Base-by-base conservation (phyloP, 495 filamentous ascomycete genomes). In the Beverwykella pulmonaria region DNA sequence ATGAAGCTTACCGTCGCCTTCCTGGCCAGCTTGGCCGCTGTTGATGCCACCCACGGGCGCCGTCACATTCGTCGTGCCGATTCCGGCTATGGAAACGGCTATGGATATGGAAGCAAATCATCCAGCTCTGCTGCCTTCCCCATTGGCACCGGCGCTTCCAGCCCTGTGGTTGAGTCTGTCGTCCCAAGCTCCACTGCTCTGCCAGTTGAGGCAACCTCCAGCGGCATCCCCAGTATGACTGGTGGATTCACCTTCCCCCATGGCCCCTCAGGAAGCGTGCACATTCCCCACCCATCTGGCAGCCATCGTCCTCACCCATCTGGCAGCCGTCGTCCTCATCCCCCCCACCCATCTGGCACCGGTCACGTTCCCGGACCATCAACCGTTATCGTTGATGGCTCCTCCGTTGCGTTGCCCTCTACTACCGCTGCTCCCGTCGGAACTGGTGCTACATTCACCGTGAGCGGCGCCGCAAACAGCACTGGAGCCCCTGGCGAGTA, bases 1-100 rank as follows among this genome's bases (percentile, higher is more conserved):
- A 69, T 69, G 67, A 69, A 69, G 60, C 67, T 69, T 46, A 69
- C 67, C 41, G 61, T 65, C 44, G 61, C 67, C 27, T 62, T 69
- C 55, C 60, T 69, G 53, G 60, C 67, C 36, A 23, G 61, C 20
- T 47, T 69, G 22, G 60, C 67, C 30, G 61, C 53, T 9, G 67
- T 34, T 29, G 67, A 69, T 41, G 67, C 67, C 49, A 9, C 53
- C 15, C 60, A 58, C 30, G 59, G 60, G 19, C 67, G 49, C 36
- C 60, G 56, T 7, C 67, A 64, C 34, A 55, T 49, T 15, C 60
- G 55, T n/a, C 60, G 67, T 46, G 52, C 64, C 30, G 36, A 23
- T 15, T 49, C 32, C 20, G 52, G 48, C 41, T 67, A 60, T 55
- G 63, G 57, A 27, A n/a, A 56, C 30, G 54, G 54, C 6, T 44